Evolutionary conservation across 192 early-diverging fungal genomes (phyloP), one percentile per base, ranked within the genome.

Genomic region (Backusella sp.): DNA sequence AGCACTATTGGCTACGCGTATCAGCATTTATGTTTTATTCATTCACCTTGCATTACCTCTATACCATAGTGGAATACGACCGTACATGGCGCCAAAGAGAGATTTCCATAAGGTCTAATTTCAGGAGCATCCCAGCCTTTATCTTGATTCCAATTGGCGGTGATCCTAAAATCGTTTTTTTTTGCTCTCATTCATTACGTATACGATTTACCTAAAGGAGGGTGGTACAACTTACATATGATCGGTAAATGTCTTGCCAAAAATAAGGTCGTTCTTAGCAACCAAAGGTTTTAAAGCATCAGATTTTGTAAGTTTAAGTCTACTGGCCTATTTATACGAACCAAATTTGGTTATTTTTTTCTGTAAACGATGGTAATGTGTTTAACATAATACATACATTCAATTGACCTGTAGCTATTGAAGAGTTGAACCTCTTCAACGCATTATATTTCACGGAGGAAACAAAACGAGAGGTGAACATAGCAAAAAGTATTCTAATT

Each of bases 21-120:
- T 68, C 15, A 62, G 28, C 15, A 11, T 5, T 0, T 36, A 1
- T 72, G 17, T 66, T 30, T 72, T 59, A 28, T 14, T 28, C 23
- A 28, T 28, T 9, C 9, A 17, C 6, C 4, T 14, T 14, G 26
- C 12, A 23, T 59, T 74, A 85, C 84, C 79, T 95, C 93, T 19
- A 97, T 84, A 1, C 90, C 92, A 83, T 99, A 99, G 83, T 99
- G 96, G 73, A 99, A 96, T 6, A 97, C 97, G 70, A 92, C 92
- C 23, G 94, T 87, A 23, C 92, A 90, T 0, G 97, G 97, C 37
- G 93, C 93, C 15, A 99, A 84, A 32, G 76, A 68, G 28, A 99
- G 86, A 42, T 93, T 95, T 6, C 87, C 92, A 76, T 96, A 98
- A 34, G 94, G 93, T 74, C 88, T 87, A 82, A 99, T 95, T 79